Evolutionary conservation across 805 yeast species (phyloP).

Genomic region (Pichia manshurica): DNA sequence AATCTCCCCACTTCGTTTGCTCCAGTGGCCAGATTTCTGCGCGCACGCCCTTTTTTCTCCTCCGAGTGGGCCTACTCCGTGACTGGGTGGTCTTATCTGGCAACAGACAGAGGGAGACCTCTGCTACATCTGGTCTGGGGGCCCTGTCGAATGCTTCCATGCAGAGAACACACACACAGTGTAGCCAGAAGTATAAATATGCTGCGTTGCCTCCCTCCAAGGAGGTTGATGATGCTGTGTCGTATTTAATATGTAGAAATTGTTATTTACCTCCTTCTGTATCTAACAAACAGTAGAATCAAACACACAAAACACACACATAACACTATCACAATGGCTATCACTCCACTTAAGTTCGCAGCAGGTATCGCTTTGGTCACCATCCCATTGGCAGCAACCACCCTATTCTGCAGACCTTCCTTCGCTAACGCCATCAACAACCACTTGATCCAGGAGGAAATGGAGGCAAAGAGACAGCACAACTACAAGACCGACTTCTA

Average conservation of each 20-base stretch:
- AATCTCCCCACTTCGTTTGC: not conserved
- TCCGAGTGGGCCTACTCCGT: not conserved
- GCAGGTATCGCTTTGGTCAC: constrained; percentile 28
- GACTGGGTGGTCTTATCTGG: not conserved
- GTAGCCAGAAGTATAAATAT: not conserved
- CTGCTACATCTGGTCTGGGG: no score
- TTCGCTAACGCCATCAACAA: constrained; percentile 32
- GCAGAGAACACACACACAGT: no score
- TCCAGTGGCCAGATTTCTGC: not conserved
- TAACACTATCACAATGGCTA: constrained; percentile 20
- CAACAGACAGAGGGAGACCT: no score
- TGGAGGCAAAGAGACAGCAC: constrained; percentile 27
- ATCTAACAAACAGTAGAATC: not conserved
- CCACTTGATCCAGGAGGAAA: constrained; percentile 29
- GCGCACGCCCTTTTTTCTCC: not conserved
- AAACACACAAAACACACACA: not conserved
- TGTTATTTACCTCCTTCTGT: not conserved
- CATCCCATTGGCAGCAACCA: constrained; percentile 25
- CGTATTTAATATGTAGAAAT: not conserved
- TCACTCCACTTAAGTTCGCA: constrained; percentile 25
- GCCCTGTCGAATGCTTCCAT: no score
- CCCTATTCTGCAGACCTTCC: constrained; percentile 29
- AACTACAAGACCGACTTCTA: constrained; percentile 25
- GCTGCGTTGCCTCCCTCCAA: not conserved
- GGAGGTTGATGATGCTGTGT: not conserved